Base-by-base conservation (phyloP, 345 rosid species). In the Salix dunnii region DNA sequence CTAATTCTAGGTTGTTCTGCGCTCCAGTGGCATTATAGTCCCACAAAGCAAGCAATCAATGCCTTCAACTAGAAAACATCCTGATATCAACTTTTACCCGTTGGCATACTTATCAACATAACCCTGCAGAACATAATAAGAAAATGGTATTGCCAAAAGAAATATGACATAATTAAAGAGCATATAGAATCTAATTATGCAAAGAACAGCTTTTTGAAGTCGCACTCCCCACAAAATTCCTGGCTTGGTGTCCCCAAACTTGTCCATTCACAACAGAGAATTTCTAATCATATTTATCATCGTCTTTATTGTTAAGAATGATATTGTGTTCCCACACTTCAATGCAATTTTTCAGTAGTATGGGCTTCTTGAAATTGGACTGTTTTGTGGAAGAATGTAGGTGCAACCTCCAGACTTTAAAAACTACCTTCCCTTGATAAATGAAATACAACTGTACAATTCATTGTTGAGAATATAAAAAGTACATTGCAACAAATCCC, bases 71-170 rank as follows among this genome's bases (percentile, higher is more conserved):
- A 20, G 42, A 25, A 62, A 69, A 38, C 30, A 51, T 75, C 31
- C 43, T 70, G 61, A 43, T 11, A 67, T 20, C 77, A 23, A 77
- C 70, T 68, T 82, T 82, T 81, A 93, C 71, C 85, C 94, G 71
- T 88, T 86, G 67, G 90, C 97, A 73, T 90, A 93, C 85, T 93
- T 93, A 51, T 93, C 91, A 36, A 93, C 97, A 78, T 88, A 93
- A 33, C 98, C 97, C 98, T 93, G 94, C 80, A 84, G 77, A 74
- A 74, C 61, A 76, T 53, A 25, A 27, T 28, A 25, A 3, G 58
- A 17, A 42, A 48, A 68, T 30, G 42, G 6, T 64, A 21, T 55
- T 27, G 53, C 48, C 17, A 36, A 58, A 5, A 27, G 25, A 25
- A 55, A 55, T n/a, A 55, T 3, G 49, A 25, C 51, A 70, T 2